phyloP scores from a whole-genome alignment of 225 moss, liverwort and hornwort species.

The Bryoerythrophyllum caledonicum region DNA sequence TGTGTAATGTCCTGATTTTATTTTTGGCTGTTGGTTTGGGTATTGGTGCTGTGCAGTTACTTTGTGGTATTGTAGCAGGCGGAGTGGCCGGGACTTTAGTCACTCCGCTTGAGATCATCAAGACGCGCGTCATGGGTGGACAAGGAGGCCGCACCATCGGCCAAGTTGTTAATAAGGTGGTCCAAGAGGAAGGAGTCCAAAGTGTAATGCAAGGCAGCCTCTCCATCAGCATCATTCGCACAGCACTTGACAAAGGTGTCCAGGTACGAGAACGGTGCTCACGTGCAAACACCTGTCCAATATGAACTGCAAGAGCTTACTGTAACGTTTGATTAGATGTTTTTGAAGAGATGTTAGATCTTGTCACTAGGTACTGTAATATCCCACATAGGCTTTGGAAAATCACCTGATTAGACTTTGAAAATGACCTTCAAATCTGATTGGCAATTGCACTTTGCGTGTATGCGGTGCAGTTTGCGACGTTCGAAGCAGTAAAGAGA shows the following conservation, averaged over 20 bases:
- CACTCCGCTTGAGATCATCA: constrained; percentile 66
- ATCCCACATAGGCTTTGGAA: background rate
- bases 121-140: constrained; percentile 72
- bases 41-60: constrained; percentile 45
- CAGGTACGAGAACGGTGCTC: constrained; percentile 48
- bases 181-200: constrained; percentile 64
- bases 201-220: constrained; percentile 47
- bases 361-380: background rate
- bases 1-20: background rate
- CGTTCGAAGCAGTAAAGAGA: constrained; percentile 84
- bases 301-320: background rate
- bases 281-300: background rate
- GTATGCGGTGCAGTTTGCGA: constrained; percentile 61
- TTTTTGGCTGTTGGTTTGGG: constrained; percentile 4
- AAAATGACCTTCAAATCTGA: background rate
- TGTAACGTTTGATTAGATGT: background rate
- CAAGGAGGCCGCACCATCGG: constrained; percentile 66
- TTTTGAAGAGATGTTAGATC: background rate
- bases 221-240: constrained; percentile 43
- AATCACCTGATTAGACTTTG: background rate
- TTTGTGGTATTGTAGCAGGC: constrained; percentile 87
- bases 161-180: constrained; percentile 58
- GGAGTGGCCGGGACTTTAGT: constrained; percentile 57
- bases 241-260: constrained; percentile 70
- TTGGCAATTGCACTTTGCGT: background rate